These are phyloP conservation scores for Hymenoscyphus fraxineus DNA, from an alignment of 2,329 filamentous ascomycete species.

Conservation along the genomic window DNA sequence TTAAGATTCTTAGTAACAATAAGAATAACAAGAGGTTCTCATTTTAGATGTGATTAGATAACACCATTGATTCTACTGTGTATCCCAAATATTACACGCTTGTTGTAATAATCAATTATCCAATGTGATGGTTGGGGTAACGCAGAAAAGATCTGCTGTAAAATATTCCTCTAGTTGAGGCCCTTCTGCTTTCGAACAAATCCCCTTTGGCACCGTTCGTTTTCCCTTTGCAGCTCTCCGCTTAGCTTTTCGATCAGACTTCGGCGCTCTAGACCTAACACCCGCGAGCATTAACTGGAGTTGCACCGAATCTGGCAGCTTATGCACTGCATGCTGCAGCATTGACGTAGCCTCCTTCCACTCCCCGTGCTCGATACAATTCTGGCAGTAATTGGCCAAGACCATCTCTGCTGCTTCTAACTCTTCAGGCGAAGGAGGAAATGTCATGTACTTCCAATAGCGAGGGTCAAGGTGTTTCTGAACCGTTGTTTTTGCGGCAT, in stretches of 20 bases:
- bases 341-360: background rate
- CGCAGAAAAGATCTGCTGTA: background rate
- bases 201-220: background rate
- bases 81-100: no score
- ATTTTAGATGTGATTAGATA: no score
- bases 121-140: no score
- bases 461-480: background rate
- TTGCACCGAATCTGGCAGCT: background rate
- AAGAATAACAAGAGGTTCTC: no score
- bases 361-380: background rate
- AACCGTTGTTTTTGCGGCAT: background rate
- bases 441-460: background rate
- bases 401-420: background rate
- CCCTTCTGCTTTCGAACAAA: background rate
- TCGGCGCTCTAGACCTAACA: background rate
- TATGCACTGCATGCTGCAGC: background rate
- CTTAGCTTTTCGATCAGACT: background rate
- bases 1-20: no score
- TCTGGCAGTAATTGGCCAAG: background rate
- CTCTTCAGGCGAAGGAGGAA: background rate
- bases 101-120: no score
- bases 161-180: background rate
- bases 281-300: background rate
- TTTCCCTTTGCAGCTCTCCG: background rate
- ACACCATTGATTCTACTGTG: no score